A percentile compares a stretch with the other conserved stretches of the same genome.
Conservation (phyloP, 202 grass and related monocot species). For the Schoenoplectus tabernaemontani region DNA sequence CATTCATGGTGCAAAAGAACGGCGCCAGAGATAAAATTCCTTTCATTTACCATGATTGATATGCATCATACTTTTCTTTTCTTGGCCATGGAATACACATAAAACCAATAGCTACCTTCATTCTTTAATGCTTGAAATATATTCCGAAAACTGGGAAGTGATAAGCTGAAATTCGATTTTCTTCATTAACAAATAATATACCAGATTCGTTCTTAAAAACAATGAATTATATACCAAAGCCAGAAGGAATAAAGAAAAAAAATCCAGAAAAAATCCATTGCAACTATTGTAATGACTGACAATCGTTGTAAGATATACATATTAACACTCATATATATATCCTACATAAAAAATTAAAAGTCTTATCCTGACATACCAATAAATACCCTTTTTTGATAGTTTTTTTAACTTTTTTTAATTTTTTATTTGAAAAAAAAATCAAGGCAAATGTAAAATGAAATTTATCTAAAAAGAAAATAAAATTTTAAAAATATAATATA, state of each 20-base stretch:
- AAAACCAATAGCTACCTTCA: not conserved
- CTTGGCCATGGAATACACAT: not conserved
- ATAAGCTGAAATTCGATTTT: not conserved
- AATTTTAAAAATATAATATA: too few relatives aligned
- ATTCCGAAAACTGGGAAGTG: not conserved
- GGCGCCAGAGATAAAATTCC: not conserved
- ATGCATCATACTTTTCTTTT: not conserved
- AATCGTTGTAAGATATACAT: too few relatives aligned
- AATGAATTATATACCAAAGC: not conserved
- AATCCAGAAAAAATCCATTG: too few relatives aligned
- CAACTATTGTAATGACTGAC: too few relatives aligned
- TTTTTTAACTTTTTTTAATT: too few relatives aligned
- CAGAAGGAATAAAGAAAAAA: not conserved
- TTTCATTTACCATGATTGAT: not conserved
- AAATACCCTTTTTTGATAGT: too few relatives aligned
- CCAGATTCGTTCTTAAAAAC: not conserved
- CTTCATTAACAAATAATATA: not conserved
- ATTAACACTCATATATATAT: too few relatives aligned
- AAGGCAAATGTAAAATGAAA: too few relatives aligned
- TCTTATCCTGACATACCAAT: too few relatives aligned
- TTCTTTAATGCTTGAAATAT: not conserved
- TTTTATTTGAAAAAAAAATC: too few relatives aligned
- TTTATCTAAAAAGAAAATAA: too few relatives aligned
- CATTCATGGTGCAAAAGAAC: slow-evolving; percentile 2
- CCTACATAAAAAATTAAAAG: too few relatives aligned